Evolutionary conservation across 345 rosid genomes (phyloP), one percentile per base, ranked within the genome.

Genomic region (Euphorbia peplus): DNA sequence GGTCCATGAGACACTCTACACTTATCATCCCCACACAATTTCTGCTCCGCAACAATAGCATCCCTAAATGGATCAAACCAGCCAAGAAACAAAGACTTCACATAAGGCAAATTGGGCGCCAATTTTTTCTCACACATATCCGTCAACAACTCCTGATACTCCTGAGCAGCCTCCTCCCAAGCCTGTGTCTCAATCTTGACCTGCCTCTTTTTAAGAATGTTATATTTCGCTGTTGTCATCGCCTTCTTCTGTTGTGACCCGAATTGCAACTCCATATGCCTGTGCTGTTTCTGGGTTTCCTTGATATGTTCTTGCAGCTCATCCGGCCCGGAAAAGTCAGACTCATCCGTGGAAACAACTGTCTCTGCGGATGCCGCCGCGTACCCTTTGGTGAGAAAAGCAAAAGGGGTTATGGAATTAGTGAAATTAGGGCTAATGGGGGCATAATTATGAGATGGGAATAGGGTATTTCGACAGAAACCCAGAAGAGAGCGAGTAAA

Each of bases 81-180:
- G 12, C 96, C 98, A 2, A 91, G 89, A 75, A 95, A 90, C 68
- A 91, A 70, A 14, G 98, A 81, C 83, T 95, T 95, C 18, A 91
- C 71, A 67, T 83, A 90, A 66, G 99, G 99, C 75, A 95, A 76
- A 75, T 88, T 95, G 0, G 99, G 99, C 19, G 99, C 98, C 44
- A 95, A 89, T 82, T 91, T 91, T 75, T 95, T 93, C 86, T 87
- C 86, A 50, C 99, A 95, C 96, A 95, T 95, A 67, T 91, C 97
- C 46, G 42, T 48, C n/a, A 95, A 75, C 71, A 90, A 73, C 77
- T 95, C 98, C 61, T 83, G 84, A 56, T 91, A 95, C 81, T 95
- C 99, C 76, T 76, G 84, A 0, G 99, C 92, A 1, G 97, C 96
- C 67, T 71, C 83, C 47, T 87, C 93, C 98, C 99, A 95, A 8